These are phyloP conservation scores for Casaregolazyma suthepensis DNA, from an alignment of 1,139 yeast genomes.

Conservation along the genomic window DNA sequence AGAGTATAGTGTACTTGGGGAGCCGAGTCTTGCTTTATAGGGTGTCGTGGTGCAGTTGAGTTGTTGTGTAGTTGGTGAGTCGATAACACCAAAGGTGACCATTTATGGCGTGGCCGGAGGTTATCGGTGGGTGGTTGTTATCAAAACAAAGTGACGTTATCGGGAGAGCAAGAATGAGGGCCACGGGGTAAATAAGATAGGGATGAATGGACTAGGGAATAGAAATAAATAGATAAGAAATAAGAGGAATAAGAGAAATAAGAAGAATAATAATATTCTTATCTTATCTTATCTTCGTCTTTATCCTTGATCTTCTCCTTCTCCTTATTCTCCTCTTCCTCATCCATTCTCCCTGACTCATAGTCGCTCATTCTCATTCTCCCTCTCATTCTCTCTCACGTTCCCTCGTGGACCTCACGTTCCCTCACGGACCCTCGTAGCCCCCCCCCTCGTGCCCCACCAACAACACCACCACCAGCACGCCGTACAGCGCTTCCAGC, in stretches of 20 bases:
- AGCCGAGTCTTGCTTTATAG: neutral
- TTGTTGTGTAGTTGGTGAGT: neutral
- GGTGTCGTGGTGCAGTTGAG: neutral
- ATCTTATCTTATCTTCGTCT: too few relatives aligned
- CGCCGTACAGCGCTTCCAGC: slow-evolving; percentile 36
- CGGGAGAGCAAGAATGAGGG: neutral
- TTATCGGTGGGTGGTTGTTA: neutral
- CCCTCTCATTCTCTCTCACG: too few relatives aligned
- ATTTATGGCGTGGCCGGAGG: neutral
- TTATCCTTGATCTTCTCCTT: too few relatives aligned
- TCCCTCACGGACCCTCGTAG: neutral
- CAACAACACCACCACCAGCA: slow-evolving; percentile 23
- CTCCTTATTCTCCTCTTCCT: too few relatives aligned
- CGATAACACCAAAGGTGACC: neutral
- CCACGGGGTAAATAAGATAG: too few relatives aligned
- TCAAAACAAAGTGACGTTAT: neutral
- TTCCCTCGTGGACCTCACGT: too few relatives aligned
- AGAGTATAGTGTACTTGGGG: neutral
- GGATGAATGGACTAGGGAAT: too few relatives aligned
- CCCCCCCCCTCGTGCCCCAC: slow-evolving; percentile 1
- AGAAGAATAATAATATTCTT: too few relatives aligned
- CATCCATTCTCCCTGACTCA: too few relatives aligned
- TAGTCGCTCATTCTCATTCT: too few relatives aligned
- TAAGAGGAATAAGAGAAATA: too few relatives aligned
- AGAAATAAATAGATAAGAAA: too few relatives aligned